Evolutionary conservation across 495 filamentous ascomycete species (phyloP), one percentile per base, ranked within the genome.

Genomic region (Aspergillus coremiiformis): DNA sequence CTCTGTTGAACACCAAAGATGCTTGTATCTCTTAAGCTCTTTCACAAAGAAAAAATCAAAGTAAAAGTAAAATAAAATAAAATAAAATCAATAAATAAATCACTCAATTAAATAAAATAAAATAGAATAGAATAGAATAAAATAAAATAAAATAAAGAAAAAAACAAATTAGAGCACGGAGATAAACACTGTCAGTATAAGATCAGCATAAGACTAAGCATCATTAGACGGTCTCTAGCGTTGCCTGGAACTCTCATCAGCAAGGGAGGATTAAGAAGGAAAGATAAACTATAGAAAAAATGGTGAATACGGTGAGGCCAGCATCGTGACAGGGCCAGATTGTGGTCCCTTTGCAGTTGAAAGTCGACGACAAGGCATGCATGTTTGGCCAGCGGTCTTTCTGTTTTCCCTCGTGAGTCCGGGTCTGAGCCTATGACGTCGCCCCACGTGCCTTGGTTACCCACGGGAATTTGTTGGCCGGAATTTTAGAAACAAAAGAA

Each of bases 361-460:
- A 22, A 20, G 44, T 32, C 44, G 44, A 33, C 29, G n/a, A n/a
- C n/a, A n/a, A n/a, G 44, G 17, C 26, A 9, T 30, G 26, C 44
- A 21, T 47, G 44, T 47, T 46, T 47, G 29, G 44, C 26, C 17
- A 30, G n/a, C 47, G 9, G 14, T 39, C 10, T 17, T 20, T n/a
- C 15, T 32, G 4, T 15, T 26, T 44, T 47, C 39, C 11, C 32
- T 47, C 19, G 43, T 47, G 32, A 47, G 33, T 35, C 19, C 47
- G 46, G 15, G 37, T 41, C 37, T 41, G 51, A 54, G 48, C 63
- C 58, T 60, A 72, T 72, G 69, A 72, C 69, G 69, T 72, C 69
- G 65, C 19, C 37, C 66, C 67, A 70, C 69, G 69, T 72, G 69
- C 56, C 41, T 24, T 26, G 26, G 51, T 32, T 43, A 19, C 44